phyloP scores from a whole-genome alignment of 345 rosid species.

The Geranium rotundifolium region DNA sequence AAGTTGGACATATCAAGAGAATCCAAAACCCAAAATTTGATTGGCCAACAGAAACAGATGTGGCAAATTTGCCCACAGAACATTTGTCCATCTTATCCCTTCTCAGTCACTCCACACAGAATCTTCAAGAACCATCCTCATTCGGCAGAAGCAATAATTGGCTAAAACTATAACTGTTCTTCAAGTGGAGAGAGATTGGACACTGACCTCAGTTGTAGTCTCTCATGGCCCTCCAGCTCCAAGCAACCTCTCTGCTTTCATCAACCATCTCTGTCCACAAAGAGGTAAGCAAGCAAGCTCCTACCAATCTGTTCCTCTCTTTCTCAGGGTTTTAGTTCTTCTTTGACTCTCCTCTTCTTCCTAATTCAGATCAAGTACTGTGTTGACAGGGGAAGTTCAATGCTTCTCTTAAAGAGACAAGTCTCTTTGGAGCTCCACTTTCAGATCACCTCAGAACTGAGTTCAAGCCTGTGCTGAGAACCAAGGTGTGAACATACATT shows the following conservation, averaged over 20 bases:
- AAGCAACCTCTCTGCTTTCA: conserved; percentile 47
- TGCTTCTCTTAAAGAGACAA: conserved; percentile 58
- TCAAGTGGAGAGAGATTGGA: background rate
- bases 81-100: conserved; percentile 38
- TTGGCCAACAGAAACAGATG: conserved; percentile 42
- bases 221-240: conserved; percentile 60
- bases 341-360: background rate
- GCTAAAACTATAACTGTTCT: background rate
- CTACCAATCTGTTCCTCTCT: background rate
- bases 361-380: background rate
- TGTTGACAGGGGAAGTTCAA: conserved; percentile 44
- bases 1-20: conserved; percentile 17
- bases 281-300: conserved; percentile 29
- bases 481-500: conserved; percentile 34
- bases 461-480: conserved; percentile 36
- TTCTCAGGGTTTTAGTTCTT: background rate
- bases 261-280: conserved; percentile 46
- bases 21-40: conserved; percentile 37
- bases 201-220: background rate
- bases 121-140: background rate
- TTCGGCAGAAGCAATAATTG: background rate
- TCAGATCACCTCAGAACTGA: conserved; percentile 48
- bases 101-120: background rate
- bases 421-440: conserved; percentile 63
- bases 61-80: conserved; percentile 27